Evolutionary conservation across 257 asterid genomes (phyloP), one percentile per base, ranked within the genome.

Genomic region (Galeopsis tetrahit): DNA sequence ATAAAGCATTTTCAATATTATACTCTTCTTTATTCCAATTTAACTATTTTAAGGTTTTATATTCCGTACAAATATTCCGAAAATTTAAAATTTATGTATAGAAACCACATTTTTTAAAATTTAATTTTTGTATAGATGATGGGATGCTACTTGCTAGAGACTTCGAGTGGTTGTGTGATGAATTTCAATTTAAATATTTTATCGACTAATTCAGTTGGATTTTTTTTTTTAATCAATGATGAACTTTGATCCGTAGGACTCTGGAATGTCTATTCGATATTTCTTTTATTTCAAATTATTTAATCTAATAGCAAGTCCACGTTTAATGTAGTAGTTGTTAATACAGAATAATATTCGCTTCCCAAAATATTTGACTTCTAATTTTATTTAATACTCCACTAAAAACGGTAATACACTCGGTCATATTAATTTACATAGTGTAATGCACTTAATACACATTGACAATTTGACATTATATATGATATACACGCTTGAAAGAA

Each of bases 341-440:
- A 57, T 17, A 46, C 66, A 21, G 28, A 21, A 21, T 8, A 59
- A 5, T 32, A 39, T 59, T 75, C 58, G 35, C 64, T 68, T 60
- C 46, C 70, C 31, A 14, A n/a, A n/a, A 36, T 38, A 70, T 67
- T 74, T 75, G 79, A 75, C 79, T 68, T 75, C 10, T 5, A 59
- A 5, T 67, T 68, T 39, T 21, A 31, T 68, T 14, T 46, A 63
- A 76, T 11, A 61, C 31, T 33, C 43, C 55, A 7, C 48, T 7
- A 66, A 46, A 53, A 57, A 33, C 34, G 62, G 31, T 13, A 35
- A 38, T 34, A 38, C 53, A 36, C 66, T 65, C 58, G 55, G 49
- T 63, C 10, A 1, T 40, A 33, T 14, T 34, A 9, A 72, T 80
- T 73, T 58, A 69, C 69, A 58, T 68, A 55, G 64, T 69, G 59